phyloP scores from a whole-genome alignment of 164 flowering plant genomes.

The Macadamia integrifolia region DNA sequence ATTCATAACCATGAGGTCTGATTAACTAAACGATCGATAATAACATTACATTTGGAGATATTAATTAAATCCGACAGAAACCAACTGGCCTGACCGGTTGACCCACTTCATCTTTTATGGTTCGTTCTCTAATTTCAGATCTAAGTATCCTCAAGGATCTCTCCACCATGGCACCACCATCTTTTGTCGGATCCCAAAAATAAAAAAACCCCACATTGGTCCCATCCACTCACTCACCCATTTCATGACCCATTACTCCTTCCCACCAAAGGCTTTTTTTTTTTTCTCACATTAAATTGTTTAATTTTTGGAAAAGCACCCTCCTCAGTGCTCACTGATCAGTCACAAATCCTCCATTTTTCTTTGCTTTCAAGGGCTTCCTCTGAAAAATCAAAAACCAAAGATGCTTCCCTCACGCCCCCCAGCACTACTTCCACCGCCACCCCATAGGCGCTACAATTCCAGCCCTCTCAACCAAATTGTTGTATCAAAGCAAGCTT shows the following conservation, averaged over 20 bases:
- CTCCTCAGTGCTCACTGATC: not conserved
- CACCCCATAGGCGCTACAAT: conserved; percentile 23
- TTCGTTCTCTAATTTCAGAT: too few relatives aligned
- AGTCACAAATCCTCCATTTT: conserved; percentile 8
- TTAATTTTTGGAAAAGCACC: conserved; percentile 14
- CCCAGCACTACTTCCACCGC: conserved; percentile 16
- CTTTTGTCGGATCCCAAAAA: conserved; percentile 31
- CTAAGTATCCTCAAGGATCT: too few relatives aligned
- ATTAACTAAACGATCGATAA: too few relatives aligned
- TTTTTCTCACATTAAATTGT: conserved; percentile 9
- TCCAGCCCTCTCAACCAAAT: conserved; percentile 29
- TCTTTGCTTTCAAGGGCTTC: conserved; percentile 17
- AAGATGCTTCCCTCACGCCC: conserved; percentile 23
- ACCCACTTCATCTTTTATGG: too few relatives aligned
- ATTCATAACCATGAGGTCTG: too few relatives aligned
- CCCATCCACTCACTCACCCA: too few relatives aligned
- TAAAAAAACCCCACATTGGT: too few relatives aligned
- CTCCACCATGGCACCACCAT: not conserved
- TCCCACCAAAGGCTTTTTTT: conserved; percentile 41
- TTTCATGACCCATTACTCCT: not conserved
- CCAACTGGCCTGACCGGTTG: too few relatives aligned
- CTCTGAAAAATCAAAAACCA: conserved; percentile 13
- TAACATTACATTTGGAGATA: too few relatives aligned
- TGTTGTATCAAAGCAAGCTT: conserved; percentile 23
- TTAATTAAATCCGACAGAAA: too few relatives aligned